Conservation (phyloP, 495 filamentous ascomycete genomes). For the Penicillium paradoxum region DNA sequence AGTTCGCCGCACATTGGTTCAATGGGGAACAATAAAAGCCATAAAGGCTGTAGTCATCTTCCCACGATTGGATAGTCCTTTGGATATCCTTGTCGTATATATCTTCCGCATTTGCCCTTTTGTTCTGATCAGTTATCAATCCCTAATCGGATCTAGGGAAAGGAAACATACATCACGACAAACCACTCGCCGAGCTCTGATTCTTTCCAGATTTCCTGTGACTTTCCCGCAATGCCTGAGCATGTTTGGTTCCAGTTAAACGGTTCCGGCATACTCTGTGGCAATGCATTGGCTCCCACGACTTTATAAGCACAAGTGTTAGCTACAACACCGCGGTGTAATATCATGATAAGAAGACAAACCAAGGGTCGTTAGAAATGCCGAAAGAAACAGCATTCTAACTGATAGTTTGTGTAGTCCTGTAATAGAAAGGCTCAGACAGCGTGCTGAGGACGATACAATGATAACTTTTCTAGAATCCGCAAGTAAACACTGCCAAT, state of each 20-base stretch:
- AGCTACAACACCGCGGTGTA: too few species aligned
- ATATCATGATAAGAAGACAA: too few species aligned
- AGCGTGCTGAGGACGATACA: too few species aligned
- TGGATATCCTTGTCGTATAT: neutral
- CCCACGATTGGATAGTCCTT: neutral
- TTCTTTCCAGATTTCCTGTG: neutral
- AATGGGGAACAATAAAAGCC: neutral
- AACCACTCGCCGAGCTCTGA: neutral
- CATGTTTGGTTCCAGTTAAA: neutral
- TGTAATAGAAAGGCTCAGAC: too few species aligned
- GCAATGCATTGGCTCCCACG: neutral
- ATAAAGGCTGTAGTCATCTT: neutral
- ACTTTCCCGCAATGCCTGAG: neutral
- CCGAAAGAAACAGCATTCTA: too few species aligned
- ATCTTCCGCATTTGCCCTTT: neutral
- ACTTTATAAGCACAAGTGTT: neutral
- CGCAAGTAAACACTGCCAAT: too few species aligned
- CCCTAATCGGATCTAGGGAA: neutral
- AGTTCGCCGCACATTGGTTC: neutral
- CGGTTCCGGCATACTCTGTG: neutral
- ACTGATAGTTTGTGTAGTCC: too few species aligned
- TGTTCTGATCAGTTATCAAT: neutral
- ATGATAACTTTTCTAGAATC: too few species aligned
- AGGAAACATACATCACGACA: neutral
- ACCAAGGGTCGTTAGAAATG: too few species aligned